These are phyloP conservation scores for Saccharum officinarum DNA, from an alignment of 176 grass and related monocot species.

Conservation along the genomic window DNA sequence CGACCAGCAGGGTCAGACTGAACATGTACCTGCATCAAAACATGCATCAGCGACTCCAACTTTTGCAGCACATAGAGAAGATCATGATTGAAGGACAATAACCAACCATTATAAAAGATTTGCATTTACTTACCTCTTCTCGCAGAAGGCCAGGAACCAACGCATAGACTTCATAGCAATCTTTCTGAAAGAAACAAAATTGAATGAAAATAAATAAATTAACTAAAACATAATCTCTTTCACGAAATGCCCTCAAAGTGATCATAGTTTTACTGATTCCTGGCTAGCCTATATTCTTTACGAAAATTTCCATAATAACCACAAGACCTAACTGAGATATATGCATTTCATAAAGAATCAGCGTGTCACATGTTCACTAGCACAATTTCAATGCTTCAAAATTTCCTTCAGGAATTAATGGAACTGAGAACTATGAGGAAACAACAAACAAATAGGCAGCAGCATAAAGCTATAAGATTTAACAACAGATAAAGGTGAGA, in stretches of 20 bases:
- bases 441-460: slow-evolving; percentile 6
- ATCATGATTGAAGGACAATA: slow-evolving; percentile 18
- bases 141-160: slow-evolving; percentile 92
- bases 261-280: not conserved
- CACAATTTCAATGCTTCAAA: not conserved
- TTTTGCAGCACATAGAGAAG: not conserved
- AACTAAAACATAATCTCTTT: slow-evolving; percentile 1
- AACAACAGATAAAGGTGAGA: not conserved
- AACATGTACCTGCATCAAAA: slow-evolving; percentile 80
- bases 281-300: slow-evolving; percentile 1
- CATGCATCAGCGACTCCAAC: slow-evolving; percentile 9
- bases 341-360: slow-evolving; percentile 36
- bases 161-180: slow-evolving; percentile 96
- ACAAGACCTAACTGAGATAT: slow-evolving; percentile 19
- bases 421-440: not conserved
- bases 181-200: slow-evolving; percentile 66
- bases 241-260: slow-evolving; percentile 11
- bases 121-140: slow-evolving; percentile 69
- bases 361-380: not conserved
- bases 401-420: not conserved
- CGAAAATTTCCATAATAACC: not conserved
- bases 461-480: slow-evolving; percentile 18
- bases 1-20: slow-evolving; percentile 95
- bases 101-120: slow-evolving; percentile 6
- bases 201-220: not conserved